A percentile compares a stretch with the other conserved stretches of the same genome.
phyloP scores from a whole-genome alignment of 257 asterid genomes.

The Asclepias syriaca region DNA sequence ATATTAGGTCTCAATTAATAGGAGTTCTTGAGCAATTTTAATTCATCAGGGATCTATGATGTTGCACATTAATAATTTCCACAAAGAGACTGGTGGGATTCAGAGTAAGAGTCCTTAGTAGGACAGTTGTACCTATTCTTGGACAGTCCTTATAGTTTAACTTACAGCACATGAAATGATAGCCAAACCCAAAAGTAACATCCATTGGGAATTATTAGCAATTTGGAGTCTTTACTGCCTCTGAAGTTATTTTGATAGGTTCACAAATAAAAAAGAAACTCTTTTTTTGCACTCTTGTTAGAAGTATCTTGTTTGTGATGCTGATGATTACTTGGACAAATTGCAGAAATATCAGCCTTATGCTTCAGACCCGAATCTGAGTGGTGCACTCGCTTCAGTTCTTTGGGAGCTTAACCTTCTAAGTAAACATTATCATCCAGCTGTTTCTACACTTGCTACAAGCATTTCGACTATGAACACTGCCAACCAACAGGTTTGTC shows the following conservation, averaged over 20 bases:
- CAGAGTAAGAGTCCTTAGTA: not conserved
- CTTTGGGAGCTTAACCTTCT: conserved; percentile 96
- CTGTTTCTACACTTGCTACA: conserved; percentile 55
- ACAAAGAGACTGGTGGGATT: not conserved
- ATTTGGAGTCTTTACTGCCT: not conserved
- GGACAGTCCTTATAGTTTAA: not conserved
- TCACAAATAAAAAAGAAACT: not conserved
- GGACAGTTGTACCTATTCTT: not conserved
- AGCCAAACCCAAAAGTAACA: not conserved
- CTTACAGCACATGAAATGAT: not conserved
- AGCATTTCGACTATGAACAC: conserved; percentile 60
- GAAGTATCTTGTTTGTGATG: conserved; percentile 1
- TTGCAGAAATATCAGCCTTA: conserved; percentile 80
- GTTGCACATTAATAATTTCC: not conserved
- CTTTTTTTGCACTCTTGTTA: not conserved
- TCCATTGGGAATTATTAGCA: not conserved
- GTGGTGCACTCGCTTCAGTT: conserved; percentile 95
- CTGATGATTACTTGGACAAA: conserved; percentile 13
- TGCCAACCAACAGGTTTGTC: conserved; percentile 52
- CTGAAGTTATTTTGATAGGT: not conserved
- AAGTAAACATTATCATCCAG: conserved; percentile 70
- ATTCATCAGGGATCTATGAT: not conserved
- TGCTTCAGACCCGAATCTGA: conserved; percentile 78
- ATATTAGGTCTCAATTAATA: not conserved
- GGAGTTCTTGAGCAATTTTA: not conserved